These are phyloP conservation scores for Yamadazyma ubonensis DNA, from an alignment of 805 yeast species.

Conservation along the genomic window DNA sequence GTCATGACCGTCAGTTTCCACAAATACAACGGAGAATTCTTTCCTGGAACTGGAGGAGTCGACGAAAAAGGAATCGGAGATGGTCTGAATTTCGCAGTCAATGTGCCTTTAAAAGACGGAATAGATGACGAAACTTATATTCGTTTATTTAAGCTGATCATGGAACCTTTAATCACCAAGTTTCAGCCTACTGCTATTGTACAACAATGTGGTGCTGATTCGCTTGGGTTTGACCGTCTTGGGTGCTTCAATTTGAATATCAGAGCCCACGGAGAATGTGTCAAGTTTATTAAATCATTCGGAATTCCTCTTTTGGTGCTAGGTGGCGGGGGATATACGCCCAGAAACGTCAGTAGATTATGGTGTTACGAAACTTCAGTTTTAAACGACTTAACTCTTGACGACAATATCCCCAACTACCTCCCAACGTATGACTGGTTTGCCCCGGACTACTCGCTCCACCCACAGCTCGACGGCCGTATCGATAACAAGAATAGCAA, in stretches of 20 bases:
- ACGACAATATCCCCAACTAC: slow-evolving; percentile 53
- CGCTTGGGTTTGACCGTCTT: slow-evolving; percentile 86
- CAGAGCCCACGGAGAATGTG: slow-evolving; percentile 94
- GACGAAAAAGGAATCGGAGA: slow-evolving; percentile 87
- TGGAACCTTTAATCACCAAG: slow-evolving; percentile 87
- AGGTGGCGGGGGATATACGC: slow-evolving; percentile 99
- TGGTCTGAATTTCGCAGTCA: slow-evolving; percentile 85
- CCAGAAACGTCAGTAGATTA: slow-evolving; percentile 87
- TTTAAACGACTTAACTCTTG: slow-evolving; percentile 57
- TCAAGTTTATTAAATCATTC: slow-evolving; percentile 80
- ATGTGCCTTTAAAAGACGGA: slow-evolving; percentile 93
- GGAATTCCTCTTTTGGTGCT: slow-evolving; percentile 87
- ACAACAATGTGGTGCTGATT: slow-evolving; percentile 97
- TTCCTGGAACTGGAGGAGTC: slow-evolving; percentile 95
- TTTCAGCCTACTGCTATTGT: slow-evolving; percentile 93
- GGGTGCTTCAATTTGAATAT: slow-evolving; percentile 94
- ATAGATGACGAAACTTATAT: slow-evolving; percentile 89
- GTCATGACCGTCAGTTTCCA: slow-evolving; percentile 97
- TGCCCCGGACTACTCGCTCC: slow-evolving; percentile 88
- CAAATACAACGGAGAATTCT: slow-evolving; percentile 89
- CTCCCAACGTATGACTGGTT: slow-evolving; percentile 80
- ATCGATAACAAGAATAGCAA: slow-evolving; percentile 84
- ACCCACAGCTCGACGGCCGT: slow-evolving; percentile 60
- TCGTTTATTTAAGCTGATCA: slow-evolving; percentile 73
- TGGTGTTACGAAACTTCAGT: slow-evolving; percentile 95